Percentiles rank a stretch among this genome's conserved stretches.
Evolutionary conservation across 169 alveolate genomes (phyloP).

Genomic region (Plasmodium relictum): DNA sequence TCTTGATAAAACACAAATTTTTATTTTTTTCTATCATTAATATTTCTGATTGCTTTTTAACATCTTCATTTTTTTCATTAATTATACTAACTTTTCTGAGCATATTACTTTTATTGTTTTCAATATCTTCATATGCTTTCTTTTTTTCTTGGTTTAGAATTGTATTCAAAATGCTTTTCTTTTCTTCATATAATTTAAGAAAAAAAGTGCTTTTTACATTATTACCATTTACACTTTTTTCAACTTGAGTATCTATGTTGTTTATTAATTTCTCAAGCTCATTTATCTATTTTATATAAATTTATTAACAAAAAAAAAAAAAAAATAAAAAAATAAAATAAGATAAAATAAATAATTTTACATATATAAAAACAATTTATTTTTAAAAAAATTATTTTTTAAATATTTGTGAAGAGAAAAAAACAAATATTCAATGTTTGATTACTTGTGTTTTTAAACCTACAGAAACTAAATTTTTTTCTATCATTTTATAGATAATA

Average conservation of each 20-base stretch:
- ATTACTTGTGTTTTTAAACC: conserved; percentile 39
- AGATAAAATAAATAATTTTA: background rate
- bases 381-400: background rate
- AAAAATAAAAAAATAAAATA: background rate
- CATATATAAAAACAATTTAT: background rate
- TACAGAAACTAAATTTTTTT: background rate
- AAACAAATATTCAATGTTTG: background rate
- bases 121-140: conserved; percentile 24
- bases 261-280: conserved; percentile 17
- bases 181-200: conserved; percentile 37
- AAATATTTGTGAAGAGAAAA: background rate
- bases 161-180: conserved; percentile 14
- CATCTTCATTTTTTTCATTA: conserved; percentile 65
- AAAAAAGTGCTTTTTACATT: background rate
- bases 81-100: conserved; percentile 39
- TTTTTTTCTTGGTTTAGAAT: conserved; percentile 43
- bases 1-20: conserved; percentile 34
- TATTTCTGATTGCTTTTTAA: conserved; percentile 45
- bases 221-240: conserved; percentile 7
- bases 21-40: conserved; percentile 32
- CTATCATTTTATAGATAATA: background rate
- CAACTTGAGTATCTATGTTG: background rate
- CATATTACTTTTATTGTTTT: conserved; percentile 18
- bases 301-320: conserved; percentile 5
- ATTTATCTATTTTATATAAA: conserved; percentile 25